Evolutionary conservation across 495 filamentous ascomycete genomes (phyloP).

Genomic region (Daldinia childiae): DNA sequence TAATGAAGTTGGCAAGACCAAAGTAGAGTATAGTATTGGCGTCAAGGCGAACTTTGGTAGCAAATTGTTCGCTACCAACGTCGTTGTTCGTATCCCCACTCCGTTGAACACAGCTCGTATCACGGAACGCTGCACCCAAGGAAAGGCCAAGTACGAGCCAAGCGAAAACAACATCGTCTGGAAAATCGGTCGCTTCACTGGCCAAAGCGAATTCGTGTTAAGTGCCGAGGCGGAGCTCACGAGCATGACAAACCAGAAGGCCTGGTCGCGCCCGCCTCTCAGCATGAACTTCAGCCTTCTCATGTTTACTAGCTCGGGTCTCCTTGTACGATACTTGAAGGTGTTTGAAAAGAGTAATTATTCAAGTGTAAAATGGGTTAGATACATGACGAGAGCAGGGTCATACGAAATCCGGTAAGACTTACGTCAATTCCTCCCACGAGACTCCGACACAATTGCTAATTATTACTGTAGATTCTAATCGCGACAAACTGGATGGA

Average conservation of each 20-base stretch:
- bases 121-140: constrained; percentile 91
- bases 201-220: constrained; percentile 93
- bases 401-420: constrained; percentile 79
- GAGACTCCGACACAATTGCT: constrained; percentile 1
- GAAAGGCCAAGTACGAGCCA: constrained; percentile 98
- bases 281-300: constrained; percentile 90
- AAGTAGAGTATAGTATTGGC: constrained; percentile 98
- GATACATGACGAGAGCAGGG: constrained; percentile 97
- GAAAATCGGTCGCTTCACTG: constrained; percentile 98
- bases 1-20: constrained; percentile 95
- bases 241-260: constrained; percentile 98
- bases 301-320: constrained; percentile 96
- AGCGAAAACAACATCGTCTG: constrained; percentile 98
- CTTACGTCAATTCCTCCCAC: not conserved
- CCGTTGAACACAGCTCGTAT: constrained; percentile 96
- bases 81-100: constrained; percentile 94
- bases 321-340: constrained; percentile 95
- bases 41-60: constrained; percentile 96
- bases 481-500: not conserved
- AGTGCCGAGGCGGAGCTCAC: constrained; percentile 93
- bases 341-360: constrained; percentile 99
- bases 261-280: constrained; percentile 93
- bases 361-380: constrained; percentile 97
- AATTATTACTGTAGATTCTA: constrained; percentile 29
- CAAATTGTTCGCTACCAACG: constrained; percentile 97